Evolutionary conservation across 1,284 basidiomycete genomes (phyloP), one percentile per base, ranked within the genome.

Genomic region (Phellinidium pouzarii): DNA sequence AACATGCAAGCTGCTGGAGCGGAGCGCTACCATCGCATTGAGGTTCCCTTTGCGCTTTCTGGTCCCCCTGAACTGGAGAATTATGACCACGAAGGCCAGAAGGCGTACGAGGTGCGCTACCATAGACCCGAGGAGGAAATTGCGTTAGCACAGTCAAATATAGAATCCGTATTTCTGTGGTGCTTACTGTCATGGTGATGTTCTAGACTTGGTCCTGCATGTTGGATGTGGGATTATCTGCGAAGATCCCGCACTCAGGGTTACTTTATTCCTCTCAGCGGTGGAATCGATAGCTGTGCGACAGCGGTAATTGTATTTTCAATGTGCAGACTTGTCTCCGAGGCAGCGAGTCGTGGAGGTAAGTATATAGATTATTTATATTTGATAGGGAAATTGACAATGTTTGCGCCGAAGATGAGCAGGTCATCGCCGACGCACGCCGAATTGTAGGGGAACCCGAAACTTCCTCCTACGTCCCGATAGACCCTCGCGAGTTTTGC

Each of bases 221-320:
- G 95, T 66, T 99, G 95, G 95, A 76, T 99, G 6, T 99, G 95
- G 96, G 96, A 99, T 68, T 99, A 99, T 64, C 79, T 99, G 37
- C 79, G 95, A 23, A 84, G 95, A 36, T 98, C 95, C 11, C 77
- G 91, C 3, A 93, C 89, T 0, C 91, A 95, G 62, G 95, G 96
- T 1, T 99, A 94, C 71, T 98, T 99, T 65, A 72, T 99, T 23
- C 96, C 96, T 1, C 77, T 99, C 4, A 95, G 91, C 51, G 95
- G 96, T n/a, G 96, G 95, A 9, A 94, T 99, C 56, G 95, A 99
- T 66, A 93, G 89, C 61, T 99, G 95, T 62, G 93, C 96, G 1
- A 98, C 96, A 0, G 88, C 95, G 0, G 83, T 90, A 37, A 98
- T 99, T 60, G 91, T 97, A 0, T 91, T 84, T 65, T 96, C 93